phyloP scores from a whole-genome alignment of 2,329 filamentous ascomycete species.

The Pseudonectria foliicola region DNA sequence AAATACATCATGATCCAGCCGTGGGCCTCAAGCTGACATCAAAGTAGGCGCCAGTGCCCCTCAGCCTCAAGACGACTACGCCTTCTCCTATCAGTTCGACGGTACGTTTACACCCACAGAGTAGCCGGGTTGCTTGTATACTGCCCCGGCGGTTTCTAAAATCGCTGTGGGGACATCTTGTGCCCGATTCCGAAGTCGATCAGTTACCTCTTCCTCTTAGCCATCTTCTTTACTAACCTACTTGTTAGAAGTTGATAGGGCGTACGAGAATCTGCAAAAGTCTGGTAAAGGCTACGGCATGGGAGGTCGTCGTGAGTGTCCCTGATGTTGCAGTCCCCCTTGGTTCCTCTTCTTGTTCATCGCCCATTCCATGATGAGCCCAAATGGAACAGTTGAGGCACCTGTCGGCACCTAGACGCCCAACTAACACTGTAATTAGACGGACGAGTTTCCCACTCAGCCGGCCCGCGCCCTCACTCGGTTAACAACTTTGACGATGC shows the following conservation, averaged over 20 bases:
- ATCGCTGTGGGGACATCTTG: too few relatives aligned
- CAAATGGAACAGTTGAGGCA: background rate
- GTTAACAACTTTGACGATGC: conserved; percentile 75
- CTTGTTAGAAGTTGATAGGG: conserved; percentile 80
- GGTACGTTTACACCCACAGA: conserved; percentile 53
- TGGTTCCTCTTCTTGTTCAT: background rate
- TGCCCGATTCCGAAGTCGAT: too few relatives aligned
- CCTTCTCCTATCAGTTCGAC: conserved; percentile 84
- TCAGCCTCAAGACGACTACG: conserved; percentile 66
- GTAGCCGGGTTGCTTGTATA: conserved; percentile 1
- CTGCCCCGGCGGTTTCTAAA: background rate
- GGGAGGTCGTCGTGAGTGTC: conserved; percentile 74
- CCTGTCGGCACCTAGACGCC: background rate
- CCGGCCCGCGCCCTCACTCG: conserved; percentile 70
- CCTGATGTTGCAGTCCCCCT: conserved; percentile 9
- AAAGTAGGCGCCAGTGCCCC: conserved; percentile 65
- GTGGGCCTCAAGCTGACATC: conserved; percentile 3
- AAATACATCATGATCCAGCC: conserved; percentile 1
- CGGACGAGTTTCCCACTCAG: conserved; percentile 58
- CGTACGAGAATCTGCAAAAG: conserved; percentile 91
- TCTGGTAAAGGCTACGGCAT: conserved; percentile 84
- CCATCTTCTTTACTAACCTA: conserved; percentile 16
- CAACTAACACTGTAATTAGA: conserved; percentile 43
- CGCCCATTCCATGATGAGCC: conserved; percentile 3
- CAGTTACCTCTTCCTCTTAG: too few relatives aligned